A percentile compares a stretch with the other conserved stretches of the same genome.
phyloP scores from a whole-genome alignment of 2,329 filamentous ascomycete genomes.

The Aspergillus ochraceus region DNA sequence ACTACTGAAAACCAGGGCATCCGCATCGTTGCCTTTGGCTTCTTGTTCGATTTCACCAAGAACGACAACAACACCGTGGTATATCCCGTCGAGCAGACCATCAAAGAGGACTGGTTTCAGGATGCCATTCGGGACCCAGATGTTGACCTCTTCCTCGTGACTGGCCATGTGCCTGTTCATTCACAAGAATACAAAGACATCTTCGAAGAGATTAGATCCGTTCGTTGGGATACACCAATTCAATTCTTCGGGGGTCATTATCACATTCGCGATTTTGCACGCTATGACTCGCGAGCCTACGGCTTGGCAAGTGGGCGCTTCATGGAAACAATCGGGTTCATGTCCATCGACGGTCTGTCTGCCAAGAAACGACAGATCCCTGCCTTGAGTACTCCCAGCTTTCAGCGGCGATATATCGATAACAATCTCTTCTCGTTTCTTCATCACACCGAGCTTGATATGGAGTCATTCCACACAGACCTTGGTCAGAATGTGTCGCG shows the following conservation, averaged over 20 bases:
- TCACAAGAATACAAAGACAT: constrained; percentile 77
- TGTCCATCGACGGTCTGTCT: constrained; percentile 72
- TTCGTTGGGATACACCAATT: constrained; percentile 79
- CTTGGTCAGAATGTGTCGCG: constrained; percentile 70
- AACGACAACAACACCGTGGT: constrained; percentile 92
- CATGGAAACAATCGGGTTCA: constrained; percentile 92
- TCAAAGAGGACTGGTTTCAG: constrained; percentile 87
- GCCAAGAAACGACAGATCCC: constrained; percentile 37
- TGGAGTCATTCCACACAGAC: constrained; percentile 71
- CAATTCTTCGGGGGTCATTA: constrained; percentile 89
- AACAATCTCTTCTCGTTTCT: constrained; percentile 86
- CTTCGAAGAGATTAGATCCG: constrained; percentile 73
- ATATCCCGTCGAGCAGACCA: constrained; percentile 72
- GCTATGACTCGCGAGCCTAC: constrained; percentile 75
- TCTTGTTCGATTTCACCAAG: constrained; percentile 88
- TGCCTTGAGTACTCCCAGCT: constrained; percentile 51
- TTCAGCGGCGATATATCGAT: constrained; percentile 83
- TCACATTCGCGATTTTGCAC: constrained; percentile 81
- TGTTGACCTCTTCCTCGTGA: constrained; percentile 81
- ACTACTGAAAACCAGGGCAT: constrained; percentile 86
- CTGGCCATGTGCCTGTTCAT: constrained; percentile 79
- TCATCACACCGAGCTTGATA: constrained; percentile 74
- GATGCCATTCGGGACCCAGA: constrained; percentile 75
- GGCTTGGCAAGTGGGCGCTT: constrained; percentile 87
- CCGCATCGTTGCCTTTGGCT: constrained; percentile 83